These are phyloP conservation scores for Gymnopilus dilepis DNA, from an alignment of 768 basidiomycete genomes.

Conservation along the genomic window DNA sequence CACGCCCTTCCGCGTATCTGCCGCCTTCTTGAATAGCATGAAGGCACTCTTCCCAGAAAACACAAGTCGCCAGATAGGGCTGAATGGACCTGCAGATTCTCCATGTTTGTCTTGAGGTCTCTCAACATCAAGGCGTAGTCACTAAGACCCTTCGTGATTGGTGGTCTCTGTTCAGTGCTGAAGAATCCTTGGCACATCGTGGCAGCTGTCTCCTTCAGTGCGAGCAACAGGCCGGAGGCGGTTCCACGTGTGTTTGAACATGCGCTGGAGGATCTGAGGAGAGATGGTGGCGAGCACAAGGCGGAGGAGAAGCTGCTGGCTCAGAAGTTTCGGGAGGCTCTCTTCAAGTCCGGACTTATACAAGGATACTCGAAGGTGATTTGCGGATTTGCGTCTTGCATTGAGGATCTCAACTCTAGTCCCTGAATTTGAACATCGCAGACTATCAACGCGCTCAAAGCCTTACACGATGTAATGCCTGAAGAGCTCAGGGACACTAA, in stretches of 20 bases:
- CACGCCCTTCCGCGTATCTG: conserved; percentile 40
- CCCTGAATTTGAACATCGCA: conserved; percentile 25
- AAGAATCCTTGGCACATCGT: conserved; percentile 65
- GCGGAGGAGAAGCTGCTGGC: conserved; percentile 48
- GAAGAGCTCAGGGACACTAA: conserved; percentile 53
- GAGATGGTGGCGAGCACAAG: conserved; percentile 12
- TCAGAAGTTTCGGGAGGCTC: conserved; percentile 61
- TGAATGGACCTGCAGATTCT: background rate
- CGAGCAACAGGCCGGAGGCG: conserved; percentile 62
- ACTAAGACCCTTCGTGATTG: background rate
- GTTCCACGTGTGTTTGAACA: conserved; percentile 60
- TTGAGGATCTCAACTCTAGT: background rate
- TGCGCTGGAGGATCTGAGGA: conserved; percentile 50
- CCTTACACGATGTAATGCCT: conserved; percentile 57
- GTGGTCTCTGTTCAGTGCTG: conserved; percentile 11
- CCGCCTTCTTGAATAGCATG: conserved; percentile 48
- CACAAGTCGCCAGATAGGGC: conserved; percentile 18
- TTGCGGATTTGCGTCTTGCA: background rate
- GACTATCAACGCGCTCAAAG: conserved; percentile 63
- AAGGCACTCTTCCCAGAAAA: conserved; percentile 51
- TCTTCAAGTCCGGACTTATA: conserved; percentile 65
- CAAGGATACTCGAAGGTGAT: conserved; percentile 63
- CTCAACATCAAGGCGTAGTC: background rate
- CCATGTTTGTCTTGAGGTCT: background rate
- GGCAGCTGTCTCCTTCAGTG: conserved; percentile 59